Base-by-base conservation (phyloP, 2,329 filamentous ascomycete genomes). In the Fusarium sp. region DNA sequence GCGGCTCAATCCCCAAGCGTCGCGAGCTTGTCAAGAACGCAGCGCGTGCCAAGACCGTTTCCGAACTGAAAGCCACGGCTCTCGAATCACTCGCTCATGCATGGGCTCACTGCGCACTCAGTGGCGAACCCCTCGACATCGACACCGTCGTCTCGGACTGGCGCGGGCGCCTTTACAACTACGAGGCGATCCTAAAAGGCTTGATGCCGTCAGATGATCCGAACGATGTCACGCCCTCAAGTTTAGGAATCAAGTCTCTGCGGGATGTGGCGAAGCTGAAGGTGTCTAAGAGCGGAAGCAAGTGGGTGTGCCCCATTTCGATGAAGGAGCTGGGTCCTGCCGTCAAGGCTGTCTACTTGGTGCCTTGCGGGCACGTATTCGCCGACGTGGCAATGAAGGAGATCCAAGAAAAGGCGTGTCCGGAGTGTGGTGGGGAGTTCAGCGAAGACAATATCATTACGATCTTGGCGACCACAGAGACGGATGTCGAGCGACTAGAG, bases 11-110 rank as follows among this genome's bases (percentile, higher is more conserved):
- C 77, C 97, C 97, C 6, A 98, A 93, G 73, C 94, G 97, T 35
- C 93, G 95, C 80, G 97, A 99, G 84, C 94, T 99, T 54, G 97
- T 99, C 82, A 97, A 97, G 84, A 93, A 96, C 83, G 95, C 95
- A 32, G 95, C 95, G 47, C 93, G 94, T 78, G 89, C 91, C 61
- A 94, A 93, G 25, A 97, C 94, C 37, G 89, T 94, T 32, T 92
- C 94, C 56, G 93, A 98, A 85, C 86, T 98, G 66, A 98, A 98
- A 85, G 95, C 97, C 74, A 93, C 93, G 10, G 93, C 93, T 75
- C 91, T 93, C 80, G 96, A 98, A 83, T 93, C 94, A 47, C 92
- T 97, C 80, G 90, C 91, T 69, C 95, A 98, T 83, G 90, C 91
- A 78, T 99, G 97, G 97, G 89, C 90, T 6, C 93, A 92, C 72